Evolutionary conservation across 108 stramenopile genomes (phyloP), one percentile per base, ranked within the genome.

Genomic region (Asterionellopsis glacialis): DNA sequence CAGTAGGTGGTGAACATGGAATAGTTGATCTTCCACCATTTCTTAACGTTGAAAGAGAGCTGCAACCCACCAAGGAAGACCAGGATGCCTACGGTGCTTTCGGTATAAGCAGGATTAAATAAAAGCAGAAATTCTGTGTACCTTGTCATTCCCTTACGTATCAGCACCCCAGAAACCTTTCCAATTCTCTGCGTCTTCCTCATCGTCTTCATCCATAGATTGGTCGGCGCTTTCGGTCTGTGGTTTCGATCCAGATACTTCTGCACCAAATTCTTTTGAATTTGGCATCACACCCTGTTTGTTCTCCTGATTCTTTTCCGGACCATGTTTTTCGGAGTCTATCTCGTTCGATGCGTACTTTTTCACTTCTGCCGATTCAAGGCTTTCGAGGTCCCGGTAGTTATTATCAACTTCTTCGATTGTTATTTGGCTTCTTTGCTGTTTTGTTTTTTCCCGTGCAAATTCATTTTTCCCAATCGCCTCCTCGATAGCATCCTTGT

Each of bases 1-100:
- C 61, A 27, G 49, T 48, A 5, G 66, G 65, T 9, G 66, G 59
- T 43, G 73, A 63, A 38, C 57, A 65, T 39, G 59, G 42, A 23
- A 48, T 55, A 3, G 81, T 87, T 2, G 77, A 81, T n/a, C 61
- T 87, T 22, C 87, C 87, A 13, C 72, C 79, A 19, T 92, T 92
- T 58, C 59, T 92, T 16, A 62, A 90, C 23, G 69, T 89, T 7
- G 86, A 81, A 7, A 57, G 77, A 48, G 22, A 55, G 43, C 58
- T 75, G 28, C 41, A 43, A 7, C 51, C 63, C 39, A 67, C 62
- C n/a, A 45, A 72, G 42, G 79, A 69, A 47, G 77, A 75, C 16
- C 68, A 81, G 55, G 57, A 63, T 39, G 62, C 21, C 1, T 82
- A 77, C 24, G 79, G 84, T 22, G 81, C 81, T 12, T 79, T 63